phyloP scores from a whole-genome alignment of 495 filamentous ascomycete species.

The Aspergillus sclerotiicarbonarius region DNA sequence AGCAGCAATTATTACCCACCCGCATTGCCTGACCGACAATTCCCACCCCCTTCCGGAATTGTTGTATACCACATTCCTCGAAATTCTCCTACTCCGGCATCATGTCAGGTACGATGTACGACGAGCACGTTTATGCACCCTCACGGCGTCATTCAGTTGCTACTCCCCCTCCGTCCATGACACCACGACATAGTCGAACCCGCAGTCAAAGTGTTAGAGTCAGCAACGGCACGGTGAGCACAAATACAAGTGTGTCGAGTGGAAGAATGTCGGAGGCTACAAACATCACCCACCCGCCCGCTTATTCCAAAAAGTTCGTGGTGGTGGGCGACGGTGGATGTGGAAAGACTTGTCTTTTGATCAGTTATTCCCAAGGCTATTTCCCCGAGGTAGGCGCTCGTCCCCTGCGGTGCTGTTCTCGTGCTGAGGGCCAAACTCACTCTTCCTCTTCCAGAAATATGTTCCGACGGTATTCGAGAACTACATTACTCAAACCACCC shows the following conservation, averaged over 20 bases:
- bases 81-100: conserved; percentile 21
- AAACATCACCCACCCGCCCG: conserved; percentile 80
- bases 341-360: conserved; percentile 97
- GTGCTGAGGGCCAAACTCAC: conserved; percentile 1
- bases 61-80: conserved; percentile 20
- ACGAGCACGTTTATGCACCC: conserved; percentile 50
- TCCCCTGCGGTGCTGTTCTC: background rate
- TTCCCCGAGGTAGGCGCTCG: conserved; percentile 80
- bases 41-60: conserved; percentile 9
- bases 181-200: conserved; percentile 49
- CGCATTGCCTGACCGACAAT: conserved; percentile 15
- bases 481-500: conserved; percentile 95
- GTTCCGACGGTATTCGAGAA: conserved; percentile 99
- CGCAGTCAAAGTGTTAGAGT: conserved; percentile 60
- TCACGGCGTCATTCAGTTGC: conserved; percentile 49
- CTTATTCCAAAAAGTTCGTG: conserved; percentile 98
- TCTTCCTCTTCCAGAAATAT: conserved; percentile 73
- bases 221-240: conserved; percentile 83
- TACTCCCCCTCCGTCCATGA: conserved; percentile 45
- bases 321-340: conserved; percentile 98
- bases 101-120: conserved; percentile 50
- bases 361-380: conserved; percentile 96
- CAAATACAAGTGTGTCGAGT: conserved; percentile 65
- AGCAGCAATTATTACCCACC: conserved; percentile 17
- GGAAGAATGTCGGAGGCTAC: conserved; percentile 71